phyloP scores from a whole-genome alignment of 352 stramenopile genomes.

The Phytophthora idaei region DNA sequence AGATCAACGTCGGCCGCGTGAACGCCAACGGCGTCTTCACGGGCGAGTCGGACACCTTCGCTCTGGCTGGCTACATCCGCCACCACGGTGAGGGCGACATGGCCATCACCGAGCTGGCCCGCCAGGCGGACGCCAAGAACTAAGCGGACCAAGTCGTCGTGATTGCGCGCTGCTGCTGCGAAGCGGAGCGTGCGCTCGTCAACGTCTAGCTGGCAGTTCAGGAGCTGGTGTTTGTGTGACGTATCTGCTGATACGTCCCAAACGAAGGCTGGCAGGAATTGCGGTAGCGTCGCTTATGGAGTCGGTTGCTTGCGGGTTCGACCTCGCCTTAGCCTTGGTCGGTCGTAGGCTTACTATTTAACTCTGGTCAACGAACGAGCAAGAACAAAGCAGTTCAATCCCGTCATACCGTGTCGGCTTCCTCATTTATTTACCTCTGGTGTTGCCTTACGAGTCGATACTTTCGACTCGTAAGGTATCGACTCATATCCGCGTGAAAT shows the following conservation, averaged over 20 bases:
- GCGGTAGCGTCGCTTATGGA: slow-evolving; percentile 28
- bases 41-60: slow-evolving; percentile 95
- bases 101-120: slow-evolving; percentile 88
- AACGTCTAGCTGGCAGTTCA: slow-evolving; percentile 24
- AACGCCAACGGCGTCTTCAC: slow-evolving; percentile 97
- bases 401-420: slow-evolving; percentile 8
- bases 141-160: slow-evolving; percentile 37
- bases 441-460: background rate
- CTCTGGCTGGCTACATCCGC: slow-evolving; percentile 97
- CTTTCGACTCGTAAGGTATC: background rate
- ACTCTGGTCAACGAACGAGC: slow-evolving; percentile 35
- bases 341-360: slow-evolving; percentile 38
- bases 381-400: slow-evolving; percentile 41
- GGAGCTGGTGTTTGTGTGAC: background rate
- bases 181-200: slow-evolving; percentile 10
- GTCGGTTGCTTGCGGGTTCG: slow-evolving; percentile 40
- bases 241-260: slow-evolving; percentile 1
- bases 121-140: slow-evolving; percentile 83
- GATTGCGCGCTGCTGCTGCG: slow-evolving; percentile 9
- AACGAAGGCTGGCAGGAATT: slow-evolving; percentile 12
- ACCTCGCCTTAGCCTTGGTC: slow-evolving; percentile 32
- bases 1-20: slow-evolving; percentile 98
- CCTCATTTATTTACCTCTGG: background rate
- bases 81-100: slow-evolving; percentile 96
- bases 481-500: background rate